phyloP scores from a whole-genome alignment of 1,284 basidiomycete species.

The Inonotus hispidus region DNA sequence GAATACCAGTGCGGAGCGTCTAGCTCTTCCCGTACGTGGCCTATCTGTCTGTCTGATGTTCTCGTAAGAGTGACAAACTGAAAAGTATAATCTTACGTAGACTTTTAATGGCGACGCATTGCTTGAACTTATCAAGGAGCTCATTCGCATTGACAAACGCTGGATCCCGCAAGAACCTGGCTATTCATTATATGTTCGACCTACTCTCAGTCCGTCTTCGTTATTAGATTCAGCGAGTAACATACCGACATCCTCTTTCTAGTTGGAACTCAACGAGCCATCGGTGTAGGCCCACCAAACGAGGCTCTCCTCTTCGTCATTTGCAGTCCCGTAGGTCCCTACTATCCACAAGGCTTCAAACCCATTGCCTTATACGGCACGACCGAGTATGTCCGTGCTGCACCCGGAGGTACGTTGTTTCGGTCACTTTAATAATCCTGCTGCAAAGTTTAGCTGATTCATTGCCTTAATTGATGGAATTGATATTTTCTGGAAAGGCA shows the following conservation, averaged over 20 bases:
- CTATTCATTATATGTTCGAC: slow-evolving; percentile 89
- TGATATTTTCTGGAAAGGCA: slow-evolving; percentile 46
- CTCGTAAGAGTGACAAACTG: not conserved
- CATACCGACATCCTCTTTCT: slow-evolving; percentile 4
- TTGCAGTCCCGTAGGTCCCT: slow-evolving; percentile 89
- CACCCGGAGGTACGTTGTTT: slow-evolving; percentile 68
- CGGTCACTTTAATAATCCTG: not conserved
- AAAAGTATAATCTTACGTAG: slow-evolving; percentile 32
- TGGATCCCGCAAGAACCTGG: slow-evolving; percentile 93
- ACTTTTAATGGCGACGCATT: slow-evolving; percentile 80
- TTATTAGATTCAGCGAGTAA: not conserved
- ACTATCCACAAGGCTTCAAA: slow-evolving; percentile 94
- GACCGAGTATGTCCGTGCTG: slow-evolving; percentile 85
- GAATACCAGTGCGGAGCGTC: slow-evolving; percentile 69
- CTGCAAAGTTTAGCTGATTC: not conserved
- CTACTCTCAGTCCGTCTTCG: slow-evolving; percentile 57
- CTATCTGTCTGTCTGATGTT: not conserved
- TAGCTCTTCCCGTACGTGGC: slow-evolving; percentile 69
- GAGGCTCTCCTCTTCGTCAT: slow-evolving; percentile 95
- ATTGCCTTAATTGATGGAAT: not conserved
- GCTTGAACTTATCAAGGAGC: slow-evolving; percentile 83
- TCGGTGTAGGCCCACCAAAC: slow-evolving; percentile 85
- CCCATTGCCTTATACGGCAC: slow-evolving; percentile 91
- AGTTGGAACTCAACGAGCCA: slow-evolving; percentile 89
- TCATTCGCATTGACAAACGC: slow-evolving; percentile 81